Evolutionary conservation across 108 stramenopile species (phyloP).

Genomic region (Cyclostephanos tholiformis): DNA sequence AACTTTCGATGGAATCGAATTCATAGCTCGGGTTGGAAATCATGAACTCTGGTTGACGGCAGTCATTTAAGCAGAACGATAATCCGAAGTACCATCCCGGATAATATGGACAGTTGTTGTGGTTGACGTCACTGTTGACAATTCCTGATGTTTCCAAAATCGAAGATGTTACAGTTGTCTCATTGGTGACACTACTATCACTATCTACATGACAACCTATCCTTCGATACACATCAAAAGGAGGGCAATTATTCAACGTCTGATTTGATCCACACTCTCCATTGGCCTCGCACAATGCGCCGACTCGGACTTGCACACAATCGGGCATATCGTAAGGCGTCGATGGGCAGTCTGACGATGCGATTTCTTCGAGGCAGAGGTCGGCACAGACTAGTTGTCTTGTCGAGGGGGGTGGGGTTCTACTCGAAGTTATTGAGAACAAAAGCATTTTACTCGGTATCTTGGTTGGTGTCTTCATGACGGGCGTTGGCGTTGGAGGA

Average conservation of each 20-base stretch:
- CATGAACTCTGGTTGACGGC: slow-evolving; percentile 36
- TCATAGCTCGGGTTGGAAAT: slow-evolving; percentile 25
- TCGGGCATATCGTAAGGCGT: slow-evolving; percentile 4
- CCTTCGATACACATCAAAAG: slow-evolving; percentile 28
- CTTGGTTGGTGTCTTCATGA: too few species aligned
- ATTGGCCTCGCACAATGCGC: slow-evolving; percentile 25
- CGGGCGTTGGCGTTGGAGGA: too few species aligned
- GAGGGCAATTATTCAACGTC: slow-evolving; percentile 29
- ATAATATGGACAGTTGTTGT: slow-evolving; percentile 30
- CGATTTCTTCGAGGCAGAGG: slow-evolving; percentile 32
- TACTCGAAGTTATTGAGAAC: too few species aligned
- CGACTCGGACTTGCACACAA: slow-evolving; percentile 18
- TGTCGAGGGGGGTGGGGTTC: not conserved
- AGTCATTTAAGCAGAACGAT: slow-evolving; percentile 31
- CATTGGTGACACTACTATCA: too few species aligned
- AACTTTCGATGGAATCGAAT: slow-evolving; percentile 5
- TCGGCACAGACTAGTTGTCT: slow-evolving; percentile 12
- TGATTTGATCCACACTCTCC: slow-evolving; percentile 35
- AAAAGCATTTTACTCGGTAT: too few species aligned
- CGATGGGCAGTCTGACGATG: slow-evolving; percentile 16
- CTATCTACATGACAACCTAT: too few species aligned
- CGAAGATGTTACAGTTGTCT: not conserved
- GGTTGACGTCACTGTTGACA: not conserved
- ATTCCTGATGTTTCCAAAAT: too few species aligned
- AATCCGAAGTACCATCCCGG: slow-evolving; percentile 23